Conservation (phyloP, 805 yeast species). For the Huiozyma naganishii region DNA sequence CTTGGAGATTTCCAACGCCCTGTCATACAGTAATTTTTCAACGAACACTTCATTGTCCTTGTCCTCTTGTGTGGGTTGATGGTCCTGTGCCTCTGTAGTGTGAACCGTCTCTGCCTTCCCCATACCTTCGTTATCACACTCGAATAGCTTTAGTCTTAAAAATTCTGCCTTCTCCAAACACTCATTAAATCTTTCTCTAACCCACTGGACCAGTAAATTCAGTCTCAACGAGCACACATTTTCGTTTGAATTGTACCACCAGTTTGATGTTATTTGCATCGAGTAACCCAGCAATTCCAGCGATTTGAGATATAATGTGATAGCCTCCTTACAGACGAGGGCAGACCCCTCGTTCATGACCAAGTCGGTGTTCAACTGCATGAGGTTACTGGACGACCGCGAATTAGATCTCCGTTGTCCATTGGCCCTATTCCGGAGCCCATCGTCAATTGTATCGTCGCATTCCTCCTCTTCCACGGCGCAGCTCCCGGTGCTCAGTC, state of each 20-base stretch:
- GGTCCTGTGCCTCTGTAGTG: conserved; percentile 3
- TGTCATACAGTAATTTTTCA: conserved; percentile 79
- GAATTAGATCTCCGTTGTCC: not conserved
- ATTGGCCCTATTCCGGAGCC: conserved; percentile 6
- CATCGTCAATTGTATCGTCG: conserved; percentile 9
- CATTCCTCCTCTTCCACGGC: conserved; percentile 28
- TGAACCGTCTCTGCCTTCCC: conserved; percentile 28
- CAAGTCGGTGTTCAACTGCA: not conserved
- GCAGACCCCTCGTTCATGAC: not conserved
- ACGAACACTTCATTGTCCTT: conserved; percentile 38
- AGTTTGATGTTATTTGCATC: conserved; percentile 72
- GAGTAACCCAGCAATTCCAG: conserved; percentile 75
- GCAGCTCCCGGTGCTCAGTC: conserved; percentile 23
- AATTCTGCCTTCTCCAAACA: conserved; percentile 81
- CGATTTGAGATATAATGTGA: conserved; percentile 73
- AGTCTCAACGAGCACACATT: conserved; percentile 36
- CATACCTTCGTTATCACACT: conserved; percentile 21
- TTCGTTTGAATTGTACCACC: conserved; percentile 62
- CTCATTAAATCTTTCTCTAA: conserved; percentile 79
- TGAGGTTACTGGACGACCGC: too few relatives aligned
- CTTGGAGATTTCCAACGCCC: conserved; percentile 88
- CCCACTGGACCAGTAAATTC: conserved; percentile 79
- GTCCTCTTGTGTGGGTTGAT: conserved; percentile 1
- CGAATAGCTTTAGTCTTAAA: conserved; percentile 44
- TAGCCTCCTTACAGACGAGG: conserved; percentile 68